A percentile compares a stretch with the other conserved stretches of the same genome.
Conservation (phyloP, 257 asterid genomes). For the Primulina tabacum region DNA sequence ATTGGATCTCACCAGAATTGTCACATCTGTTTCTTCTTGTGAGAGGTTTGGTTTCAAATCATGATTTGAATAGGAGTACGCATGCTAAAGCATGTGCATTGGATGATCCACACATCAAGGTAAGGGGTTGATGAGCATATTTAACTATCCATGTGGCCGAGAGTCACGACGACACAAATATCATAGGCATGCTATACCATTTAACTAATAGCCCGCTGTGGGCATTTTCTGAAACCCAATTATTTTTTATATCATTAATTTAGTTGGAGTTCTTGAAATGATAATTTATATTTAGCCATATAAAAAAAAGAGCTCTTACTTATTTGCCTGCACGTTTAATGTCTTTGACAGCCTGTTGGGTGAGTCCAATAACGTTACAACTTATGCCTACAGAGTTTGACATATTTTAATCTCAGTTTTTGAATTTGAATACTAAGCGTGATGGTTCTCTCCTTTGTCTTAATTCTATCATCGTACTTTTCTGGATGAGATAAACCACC, state of each 20-base stretch:
- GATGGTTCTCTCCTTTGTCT: not conserved
- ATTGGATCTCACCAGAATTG: too few species aligned
- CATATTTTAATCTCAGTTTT: not conserved
- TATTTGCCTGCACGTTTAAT: slow-evolving; percentile 22
- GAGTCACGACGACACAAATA: too few species aligned
- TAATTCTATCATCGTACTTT: not conserved
- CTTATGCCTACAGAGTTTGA: not conserved
- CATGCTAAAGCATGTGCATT: too few species aligned
- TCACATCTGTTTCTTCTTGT: too few species aligned
- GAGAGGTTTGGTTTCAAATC: too few species aligned
- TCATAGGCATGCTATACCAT: too few species aligned
- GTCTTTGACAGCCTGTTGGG: not conserved
- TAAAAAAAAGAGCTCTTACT: not conserved
- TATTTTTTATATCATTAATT: slow-evolving; percentile 17
- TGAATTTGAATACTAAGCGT: not conserved
- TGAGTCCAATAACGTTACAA: not conserved
- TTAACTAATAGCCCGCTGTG: not conserved
- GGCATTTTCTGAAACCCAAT: not conserved
- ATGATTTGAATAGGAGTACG: too few species aligned
- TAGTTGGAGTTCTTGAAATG: slow-evolving; percentile 18
- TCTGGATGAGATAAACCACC: too few species aligned
- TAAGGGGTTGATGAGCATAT: too few species aligned
- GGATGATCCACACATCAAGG: too few species aligned
- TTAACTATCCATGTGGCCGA: too few species aligned
- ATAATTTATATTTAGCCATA: not conserved